Conservation (phyloP, 164 flowering plant species). For the Litsea cubeba region DNA sequence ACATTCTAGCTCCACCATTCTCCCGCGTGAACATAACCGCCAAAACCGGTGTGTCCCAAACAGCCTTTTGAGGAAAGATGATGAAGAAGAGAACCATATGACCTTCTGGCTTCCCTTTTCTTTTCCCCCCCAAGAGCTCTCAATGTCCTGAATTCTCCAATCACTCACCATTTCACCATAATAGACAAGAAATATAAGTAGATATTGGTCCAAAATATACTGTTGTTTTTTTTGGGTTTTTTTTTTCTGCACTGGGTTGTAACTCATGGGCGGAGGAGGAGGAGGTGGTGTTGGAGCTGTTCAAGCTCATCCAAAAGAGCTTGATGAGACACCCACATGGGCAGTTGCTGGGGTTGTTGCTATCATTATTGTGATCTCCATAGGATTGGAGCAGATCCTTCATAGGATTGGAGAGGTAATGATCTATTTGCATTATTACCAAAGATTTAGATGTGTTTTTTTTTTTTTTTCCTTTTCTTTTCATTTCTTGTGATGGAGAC, state of each 20-base stretch:
- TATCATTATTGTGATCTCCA: conserved; percentile 55
- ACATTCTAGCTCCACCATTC: background rate
- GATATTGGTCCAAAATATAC: background rate
- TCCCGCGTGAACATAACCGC: background rate
- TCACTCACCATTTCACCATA: background rate
- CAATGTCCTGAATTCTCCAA: background rate
- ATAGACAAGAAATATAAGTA: background rate
- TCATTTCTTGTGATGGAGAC: no score
- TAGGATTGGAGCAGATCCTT: conserved; percentile 57
- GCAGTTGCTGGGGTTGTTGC: conserved; percentile 73
- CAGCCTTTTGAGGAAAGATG: background rate
- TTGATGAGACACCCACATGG: conserved; percentile 88
- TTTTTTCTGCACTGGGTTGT: background rate
- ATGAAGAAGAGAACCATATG: background rate
- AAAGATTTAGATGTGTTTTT: no score
- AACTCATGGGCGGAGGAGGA: conserved; percentile 13
- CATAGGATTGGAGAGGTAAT: conserved; percentile 64
- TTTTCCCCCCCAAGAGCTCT: background rate
- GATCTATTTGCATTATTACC: background rate
- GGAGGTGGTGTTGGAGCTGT: conserved; percentile 16
- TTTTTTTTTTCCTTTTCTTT: no score
- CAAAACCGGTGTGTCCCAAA: background rate
- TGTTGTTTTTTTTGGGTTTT: background rate
- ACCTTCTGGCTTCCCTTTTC: background rate
- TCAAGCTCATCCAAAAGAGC: conserved; percentile 30